These are phyloP conservation scores for Postia placenta DNA, from an alignment of 768 basidiomycete species.

Conservation along the genomic window DNA sequence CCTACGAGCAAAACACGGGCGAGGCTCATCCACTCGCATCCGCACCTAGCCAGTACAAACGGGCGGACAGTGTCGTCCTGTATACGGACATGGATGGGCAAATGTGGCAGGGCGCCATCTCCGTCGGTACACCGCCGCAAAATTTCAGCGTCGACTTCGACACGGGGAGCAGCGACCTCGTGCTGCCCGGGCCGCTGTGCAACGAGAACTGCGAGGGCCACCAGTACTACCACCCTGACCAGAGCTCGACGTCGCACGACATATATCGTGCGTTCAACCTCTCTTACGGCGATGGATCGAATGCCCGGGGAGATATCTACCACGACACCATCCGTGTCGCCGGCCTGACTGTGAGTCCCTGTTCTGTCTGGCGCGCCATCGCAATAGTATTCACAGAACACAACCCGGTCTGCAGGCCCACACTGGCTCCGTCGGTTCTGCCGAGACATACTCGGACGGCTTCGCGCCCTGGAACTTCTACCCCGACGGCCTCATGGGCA, in stretches of 20 bases:
- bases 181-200: conserved; percentile 37
- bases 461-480: conserved; percentile 12
- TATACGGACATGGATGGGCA: conserved; percentile 27
- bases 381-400: neutral
- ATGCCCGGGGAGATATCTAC: conserved; percentile 39
- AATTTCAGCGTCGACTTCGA: conserved; percentile 34
- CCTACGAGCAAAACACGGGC: conserved; percentile 42
- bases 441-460: conserved; percentile 15
- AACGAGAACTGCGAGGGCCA: conserved; percentile 32
- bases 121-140: conserved; percentile 41
- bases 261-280: conserved; percentile 32
- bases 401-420: conserved; percentile 7
- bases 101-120: conserved; percentile 42
- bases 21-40: conserved; percentile 26
- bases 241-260: conserved; percentile 32
- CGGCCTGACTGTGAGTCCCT: conserved; percentile 30
- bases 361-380: neutral
- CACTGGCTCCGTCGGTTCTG: conserved; percentile 17
- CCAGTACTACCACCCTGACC: conserved; percentile 28
- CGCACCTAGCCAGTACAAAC: conserved; percentile 15
- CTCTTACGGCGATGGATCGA: conserved; percentile 43
- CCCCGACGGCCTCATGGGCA: conserved; percentile 23
- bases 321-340: conserved; percentile 39
- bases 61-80: conserved; percentile 27
- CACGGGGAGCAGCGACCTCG: conserved; percentile 41